These are phyloP conservation scores for Aspergillus costaricaensis DNA, from an alignment of 2,329 filamentous ascomycete genomes.

Conservation along the genomic window DNA sequence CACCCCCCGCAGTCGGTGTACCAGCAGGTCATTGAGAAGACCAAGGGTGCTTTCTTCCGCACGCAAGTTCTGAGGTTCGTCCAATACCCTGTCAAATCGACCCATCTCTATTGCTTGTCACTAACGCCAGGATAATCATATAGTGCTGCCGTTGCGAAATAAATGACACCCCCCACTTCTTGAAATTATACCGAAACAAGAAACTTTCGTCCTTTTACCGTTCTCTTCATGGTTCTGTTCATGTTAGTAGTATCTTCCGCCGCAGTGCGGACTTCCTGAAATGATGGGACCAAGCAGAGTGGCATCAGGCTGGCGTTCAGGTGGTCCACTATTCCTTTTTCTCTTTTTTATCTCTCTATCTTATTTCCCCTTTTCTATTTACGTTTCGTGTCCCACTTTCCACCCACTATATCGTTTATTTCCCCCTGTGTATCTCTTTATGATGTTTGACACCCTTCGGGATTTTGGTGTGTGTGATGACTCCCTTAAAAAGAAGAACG, in stretches of 20 bases:
- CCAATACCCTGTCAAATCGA: neutral
- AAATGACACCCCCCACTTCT: conserved; percentile 24
- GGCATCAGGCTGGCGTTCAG: conserved; percentile 48
- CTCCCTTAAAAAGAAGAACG: conserved; percentile 1
- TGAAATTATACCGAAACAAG: conserved; percentile 17
- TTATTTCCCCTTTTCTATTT: conserved; percentile 19
- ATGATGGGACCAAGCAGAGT: conserved; percentile 41
- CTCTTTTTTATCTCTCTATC: conserved; percentile 20
- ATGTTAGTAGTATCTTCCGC: conserved; percentile 37
- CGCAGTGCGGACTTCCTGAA: conserved; percentile 27
- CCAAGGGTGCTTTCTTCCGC: conserved; percentile 97
- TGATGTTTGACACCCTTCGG: conserved; percentile 19
- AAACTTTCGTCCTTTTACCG: conserved; percentile 35
- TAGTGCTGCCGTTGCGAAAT: conserved; percentile 55
- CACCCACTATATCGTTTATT: conserved; percentile 10
- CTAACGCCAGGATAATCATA: neutral
- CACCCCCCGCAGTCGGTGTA: conserved; percentile 98
- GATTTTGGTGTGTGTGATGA: conserved; percentile 10
- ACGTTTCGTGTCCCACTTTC: conserved; percentile 18
- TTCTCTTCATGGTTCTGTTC: conserved; percentile 36
- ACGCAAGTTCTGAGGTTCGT: conserved; percentile 80
- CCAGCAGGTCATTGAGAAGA: conserved; percentile 98
- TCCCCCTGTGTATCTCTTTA: conserved; percentile 13
- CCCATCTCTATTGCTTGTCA: neutral
- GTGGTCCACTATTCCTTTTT: conserved; percentile 38